Evolutionary conservation across 2,329 filamentous ascomycete species (phyloP).

Genomic region (Harringtonia aguacate): DNA sequence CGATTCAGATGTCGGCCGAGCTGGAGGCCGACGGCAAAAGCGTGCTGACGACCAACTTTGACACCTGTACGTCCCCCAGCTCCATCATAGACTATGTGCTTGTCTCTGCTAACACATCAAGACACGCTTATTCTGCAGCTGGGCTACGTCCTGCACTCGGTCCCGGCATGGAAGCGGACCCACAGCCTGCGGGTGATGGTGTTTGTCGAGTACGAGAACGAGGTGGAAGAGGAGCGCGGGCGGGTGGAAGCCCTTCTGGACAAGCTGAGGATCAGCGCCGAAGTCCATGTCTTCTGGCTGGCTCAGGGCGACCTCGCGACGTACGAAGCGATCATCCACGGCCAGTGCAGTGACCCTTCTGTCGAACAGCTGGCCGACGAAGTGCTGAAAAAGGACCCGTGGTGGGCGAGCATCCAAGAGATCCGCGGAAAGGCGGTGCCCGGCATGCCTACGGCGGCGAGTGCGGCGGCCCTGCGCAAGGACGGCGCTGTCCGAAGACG

Average conservation of each 20-base stretch:
- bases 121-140: conserved; percentile 75
- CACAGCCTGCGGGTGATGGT: conserved; percentile 69
- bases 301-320: conserved; percentile 60
- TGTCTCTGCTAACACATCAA: conserved; percentile 13
- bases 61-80: conserved; percentile 56
- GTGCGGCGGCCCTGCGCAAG: neutral
- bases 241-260: conserved; percentile 65
- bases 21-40: conserved; percentile 56
- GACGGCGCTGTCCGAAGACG: conserved; percentile 14
- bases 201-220: conserved; percentile 80
- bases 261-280: conserved; percentile 71
- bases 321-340: conserved; percentile 73
- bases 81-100: neutral
- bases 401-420: conserved; percentile 69
- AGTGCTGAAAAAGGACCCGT: conserved; percentile 59
- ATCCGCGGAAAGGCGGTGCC: conserved; percentile 26
- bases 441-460: neutral
- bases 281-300: conserved; percentile 73
- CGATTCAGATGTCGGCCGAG: conserved; percentile 87
- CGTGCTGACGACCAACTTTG: conserved; percentile 78
- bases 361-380: conserved; percentile 52
- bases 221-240: conserved; percentile 67
- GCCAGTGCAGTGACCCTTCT: conserved; percentile 42
- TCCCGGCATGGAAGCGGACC: conserved; percentile 65
- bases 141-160: conserved; percentile 73